phyloP scores from a whole-genome alignment of 768 basidiomycete species.

The Sporobolomyces roseus region DNA sequence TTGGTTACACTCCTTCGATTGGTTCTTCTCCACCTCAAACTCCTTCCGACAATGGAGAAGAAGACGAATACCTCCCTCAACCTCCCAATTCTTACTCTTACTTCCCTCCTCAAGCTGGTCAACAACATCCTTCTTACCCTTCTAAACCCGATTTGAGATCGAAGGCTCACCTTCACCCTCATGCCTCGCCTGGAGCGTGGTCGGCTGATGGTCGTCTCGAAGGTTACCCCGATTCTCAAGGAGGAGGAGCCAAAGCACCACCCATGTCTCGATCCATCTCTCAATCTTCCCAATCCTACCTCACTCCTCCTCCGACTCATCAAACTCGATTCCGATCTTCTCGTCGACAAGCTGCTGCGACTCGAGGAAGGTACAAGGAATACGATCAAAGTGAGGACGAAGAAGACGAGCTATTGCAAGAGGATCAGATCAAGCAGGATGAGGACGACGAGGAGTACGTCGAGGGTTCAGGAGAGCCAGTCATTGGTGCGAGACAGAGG shows the following conservation, averaged over 20 bases:
- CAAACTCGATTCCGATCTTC: slow-evolving; percentile 7
- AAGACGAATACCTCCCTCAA: slow-evolving; percentile 10
- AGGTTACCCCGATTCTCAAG: not conserved
- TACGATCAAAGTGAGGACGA: slow-evolving; percentile 4
- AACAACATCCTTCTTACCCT: not conserved
- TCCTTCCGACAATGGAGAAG: slow-evolving; percentile 9
- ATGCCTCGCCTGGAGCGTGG: no score
- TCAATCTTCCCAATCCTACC: slow-evolving; percentile 12
- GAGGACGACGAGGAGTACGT: slow-evolving; percentile 22
- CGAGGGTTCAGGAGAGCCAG: not conserved
- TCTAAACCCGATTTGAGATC: slow-evolving; percentile 7
- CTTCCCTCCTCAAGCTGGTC: slow-evolving; percentile 9
- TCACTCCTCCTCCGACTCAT: slow-evolving; percentile 26
- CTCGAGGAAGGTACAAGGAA: not conserved
- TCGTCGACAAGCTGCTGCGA: slow-evolving; percentile 7
- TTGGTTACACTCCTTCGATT: slow-evolving; percentile 8
- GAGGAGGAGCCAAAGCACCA: not conserved
- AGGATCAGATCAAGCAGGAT: no score
- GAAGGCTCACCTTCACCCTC: no score
- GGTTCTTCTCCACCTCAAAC: not conserved
- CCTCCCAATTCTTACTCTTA: slow-evolving; percentile 5
- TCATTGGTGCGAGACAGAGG: not conserved
- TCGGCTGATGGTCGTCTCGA: no score
- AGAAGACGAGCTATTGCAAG: slow-evolving; percentile 1
- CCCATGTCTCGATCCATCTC: slow-evolving; percentile 16